phyloP scores from a whole-genome alignment of 2,329 filamentous ascomycete genomes.

The Colletotrichum caudatum region DNA sequence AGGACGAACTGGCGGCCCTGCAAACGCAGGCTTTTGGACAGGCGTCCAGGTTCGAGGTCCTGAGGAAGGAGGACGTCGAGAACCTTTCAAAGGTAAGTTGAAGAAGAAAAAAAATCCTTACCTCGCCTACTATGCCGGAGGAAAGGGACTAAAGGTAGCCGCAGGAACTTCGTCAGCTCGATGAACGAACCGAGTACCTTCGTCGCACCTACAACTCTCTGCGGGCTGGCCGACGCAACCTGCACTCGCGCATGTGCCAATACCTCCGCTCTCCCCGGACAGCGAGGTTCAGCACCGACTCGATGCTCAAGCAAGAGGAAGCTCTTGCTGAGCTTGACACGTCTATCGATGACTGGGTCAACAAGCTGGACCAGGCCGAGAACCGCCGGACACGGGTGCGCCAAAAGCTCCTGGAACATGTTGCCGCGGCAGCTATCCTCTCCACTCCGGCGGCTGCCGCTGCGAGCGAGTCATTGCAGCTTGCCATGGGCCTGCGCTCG shows the following conservation, averaged over 20 bases:
- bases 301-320: slow-evolving; percentile 83
- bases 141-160: slow-evolving; percentile 14
- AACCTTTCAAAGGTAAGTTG: slow-evolving; percentile 68
- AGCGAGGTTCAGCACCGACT: slow-evolving; percentile 79
- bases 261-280: slow-evolving; percentile 79
- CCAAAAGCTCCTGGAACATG: slow-evolving; percentile 85
- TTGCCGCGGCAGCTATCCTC: slow-evolving; percentile 76
- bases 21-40: slow-evolving; percentile 73
- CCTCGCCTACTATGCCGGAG: background rate
- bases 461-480: slow-evolving; percentile 56
- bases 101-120: slow-evolving; percentile 43
- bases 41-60: slow-evolving; percentile 73
- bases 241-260: slow-evolving; percentile 81
- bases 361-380: slow-evolving; percentile 83
- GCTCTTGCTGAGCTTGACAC: slow-evolving; percentile 80
- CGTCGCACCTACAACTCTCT: slow-evolving; percentile 81
- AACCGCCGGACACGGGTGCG: slow-evolving; percentile 80
- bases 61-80: slow-evolving; percentile 72
- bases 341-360: slow-evolving; percentile 84
- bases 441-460: slow-evolving; percentile 48
- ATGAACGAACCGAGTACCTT: slow-evolving; percentile 82
- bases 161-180: slow-evolving; percentile 79
- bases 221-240: slow-evolving; percentile 79
- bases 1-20: slow-evolving; percentile 63
- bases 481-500: slow-evolving; percentile 54